Conservation (phyloP, 116 monocot species). For the Trichopus zeylanicus region DNA sequence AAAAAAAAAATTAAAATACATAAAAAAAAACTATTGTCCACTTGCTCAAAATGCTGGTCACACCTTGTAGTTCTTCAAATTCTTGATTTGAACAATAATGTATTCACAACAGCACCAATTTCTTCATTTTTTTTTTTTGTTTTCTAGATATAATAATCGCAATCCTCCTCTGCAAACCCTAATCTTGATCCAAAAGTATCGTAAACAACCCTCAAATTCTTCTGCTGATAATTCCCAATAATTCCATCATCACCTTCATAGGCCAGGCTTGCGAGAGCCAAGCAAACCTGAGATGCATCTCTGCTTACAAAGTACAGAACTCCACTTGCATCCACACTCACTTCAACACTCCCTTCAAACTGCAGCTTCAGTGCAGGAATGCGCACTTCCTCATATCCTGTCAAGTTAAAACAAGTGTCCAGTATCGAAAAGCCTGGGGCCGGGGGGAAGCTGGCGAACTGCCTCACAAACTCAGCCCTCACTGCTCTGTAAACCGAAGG, state of each 20-base stretch:
- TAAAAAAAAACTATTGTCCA: too few relatives aligned
- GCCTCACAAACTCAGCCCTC: constrained; percentile 38
- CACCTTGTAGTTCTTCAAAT: too few relatives aligned
- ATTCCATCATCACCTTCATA: constrained; percentile 43
- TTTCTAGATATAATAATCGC: constrained; percentile 17
- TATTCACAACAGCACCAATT: too few relatives aligned
- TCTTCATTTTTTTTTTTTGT: background rate
- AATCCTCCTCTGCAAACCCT: constrained; percentile 54
- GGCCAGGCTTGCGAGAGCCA: constrained; percentile 32
- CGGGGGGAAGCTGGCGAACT: constrained; percentile 29
- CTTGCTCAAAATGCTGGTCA: too few relatives aligned
- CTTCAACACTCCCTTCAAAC: constrained; percentile 38
- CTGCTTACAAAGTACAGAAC: constrained; percentile 44
- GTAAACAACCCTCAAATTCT: constrained; percentile 62
- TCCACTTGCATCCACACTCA: constrained; percentile 39
- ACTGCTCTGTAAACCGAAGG: constrained; percentile 42
- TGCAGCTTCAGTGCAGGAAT: constrained; percentile 37
- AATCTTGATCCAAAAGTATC: constrained; percentile 39
- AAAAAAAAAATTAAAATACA: too few relatives aligned
- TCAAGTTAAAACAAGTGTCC: constrained; percentile 54
- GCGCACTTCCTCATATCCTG: constrained; percentile 30
- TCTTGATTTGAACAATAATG: too few relatives aligned
- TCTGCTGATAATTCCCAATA: constrained; percentile 67
- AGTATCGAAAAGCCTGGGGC: constrained; percentile 48
- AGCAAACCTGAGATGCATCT: constrained; percentile 59